phyloP scores from a whole-genome alignment of 2,329 filamentous ascomycete genomes.

The Pleurostoma richardsiae region DNA sequence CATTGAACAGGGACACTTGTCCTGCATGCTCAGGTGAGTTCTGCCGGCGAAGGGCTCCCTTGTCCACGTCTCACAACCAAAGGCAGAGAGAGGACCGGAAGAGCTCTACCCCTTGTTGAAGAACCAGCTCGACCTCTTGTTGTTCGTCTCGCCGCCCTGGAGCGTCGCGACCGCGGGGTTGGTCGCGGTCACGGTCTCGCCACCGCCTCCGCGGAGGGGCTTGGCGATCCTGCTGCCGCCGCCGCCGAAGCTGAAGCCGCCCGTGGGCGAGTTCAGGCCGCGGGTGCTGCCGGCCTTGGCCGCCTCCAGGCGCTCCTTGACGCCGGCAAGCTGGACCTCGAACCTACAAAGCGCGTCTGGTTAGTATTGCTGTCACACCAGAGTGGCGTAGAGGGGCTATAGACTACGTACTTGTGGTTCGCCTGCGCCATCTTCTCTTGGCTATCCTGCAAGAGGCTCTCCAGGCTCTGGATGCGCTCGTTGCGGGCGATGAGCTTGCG shows the following conservation, averaged over 20 bases:
- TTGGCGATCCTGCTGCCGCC: slow-evolving; percentile 65
- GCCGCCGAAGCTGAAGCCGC: slow-evolving; percentile 65
- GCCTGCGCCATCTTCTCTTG: slow-evolving; percentile 97
- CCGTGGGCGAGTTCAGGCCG: slow-evolving; percentile 63
- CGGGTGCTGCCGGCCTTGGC: slow-evolving; percentile 89
- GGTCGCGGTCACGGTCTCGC: slow-evolving; percentile 32
- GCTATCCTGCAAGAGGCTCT: slow-evolving; percentile 88
- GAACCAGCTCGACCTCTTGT: slow-evolving; percentile 71
- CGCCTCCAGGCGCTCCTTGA: slow-evolving; percentile 95
- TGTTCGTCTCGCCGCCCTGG: slow-evolving; percentile 48
- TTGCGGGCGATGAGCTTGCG: slow-evolving; percentile 94
- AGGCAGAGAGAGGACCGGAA: not conserved
- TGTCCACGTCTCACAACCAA: not conserved
- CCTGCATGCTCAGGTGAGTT: too few species aligned
- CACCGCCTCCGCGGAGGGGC: slow-evolving; percentile 60
- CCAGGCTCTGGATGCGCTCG: slow-evolving; percentile 91
- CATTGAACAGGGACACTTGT: too few species aligned
- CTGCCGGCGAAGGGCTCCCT: too few species aligned
- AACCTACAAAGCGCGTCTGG: slow-evolving; percentile 56
- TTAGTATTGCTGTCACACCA: slow-evolving; percentile 5
- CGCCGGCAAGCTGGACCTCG: slow-evolving; percentile 91
- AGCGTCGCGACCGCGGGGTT: slow-evolving; percentile 54
- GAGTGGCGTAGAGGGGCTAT: slow-evolving; percentile 4
- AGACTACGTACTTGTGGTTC: slow-evolving; percentile 79
- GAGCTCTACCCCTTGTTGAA: slow-evolving; percentile 53